Percentiles rank a stretch among this genome's conserved stretches.
Evolutionary conservation across 352 stramenopile genomes (phyloP).

Genomic region (Blastocystis sp.): DNA sequence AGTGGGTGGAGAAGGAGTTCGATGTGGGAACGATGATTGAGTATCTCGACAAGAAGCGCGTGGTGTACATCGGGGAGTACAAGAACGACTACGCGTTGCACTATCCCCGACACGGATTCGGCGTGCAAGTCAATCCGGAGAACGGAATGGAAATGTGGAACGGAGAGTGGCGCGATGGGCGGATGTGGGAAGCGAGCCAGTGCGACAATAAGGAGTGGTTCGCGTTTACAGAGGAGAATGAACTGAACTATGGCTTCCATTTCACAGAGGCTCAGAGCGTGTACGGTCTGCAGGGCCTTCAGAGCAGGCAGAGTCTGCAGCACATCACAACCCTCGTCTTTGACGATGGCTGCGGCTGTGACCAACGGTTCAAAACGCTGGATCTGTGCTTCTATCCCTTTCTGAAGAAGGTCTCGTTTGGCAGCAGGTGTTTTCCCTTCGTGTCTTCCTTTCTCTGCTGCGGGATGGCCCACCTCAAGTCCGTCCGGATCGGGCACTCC

Average conservation of each 20-base stretch:
- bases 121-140: not conserved
- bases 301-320: not conserved
- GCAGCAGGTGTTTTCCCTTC: not conserved
- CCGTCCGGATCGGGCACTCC: not conserved
- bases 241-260: not conserved
- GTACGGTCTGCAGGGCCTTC: not conserved
- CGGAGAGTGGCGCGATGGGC: not conserved
- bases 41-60: not conserved
- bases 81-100: not conserved
- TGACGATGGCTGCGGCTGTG: not conserved
- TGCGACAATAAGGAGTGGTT: not conserved
- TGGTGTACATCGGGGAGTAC: not conserved
- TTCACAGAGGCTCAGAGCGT: not conserved
- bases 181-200: not conserved
- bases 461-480: not conserved
- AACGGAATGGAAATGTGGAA: not conserved
- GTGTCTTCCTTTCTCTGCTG: not conserved
- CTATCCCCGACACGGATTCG: not conserved
- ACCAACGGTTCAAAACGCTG: not conserved
- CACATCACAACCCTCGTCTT: not conserved
- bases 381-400: not conserved
- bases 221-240: not conserved
- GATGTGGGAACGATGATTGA: not conserved
- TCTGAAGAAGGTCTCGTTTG: not conserved
- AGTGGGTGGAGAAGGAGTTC: not conserved